phyloP scores from a whole-genome alignment of 257 asterid genomes.

The Solanum medicagineum region DNA sequence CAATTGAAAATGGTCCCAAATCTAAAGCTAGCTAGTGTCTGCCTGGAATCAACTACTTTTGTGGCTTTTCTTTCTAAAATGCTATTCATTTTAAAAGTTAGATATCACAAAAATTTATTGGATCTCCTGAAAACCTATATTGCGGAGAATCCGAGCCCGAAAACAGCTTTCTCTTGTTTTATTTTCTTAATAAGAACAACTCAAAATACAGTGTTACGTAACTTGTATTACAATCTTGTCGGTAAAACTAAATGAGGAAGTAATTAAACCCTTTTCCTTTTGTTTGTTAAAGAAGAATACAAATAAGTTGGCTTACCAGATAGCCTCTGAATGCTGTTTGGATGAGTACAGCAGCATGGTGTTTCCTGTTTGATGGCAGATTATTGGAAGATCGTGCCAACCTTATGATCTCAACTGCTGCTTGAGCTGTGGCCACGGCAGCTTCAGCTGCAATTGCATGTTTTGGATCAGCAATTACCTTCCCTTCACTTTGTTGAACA shows the following conservation, averaged over 20 bases:
- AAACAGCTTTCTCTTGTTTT: neutral
- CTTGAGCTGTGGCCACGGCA: slow-evolving; percentile 62
- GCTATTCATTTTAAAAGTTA: neutral
- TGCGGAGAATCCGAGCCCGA: neutral
- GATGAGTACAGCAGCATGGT: slow-evolving; percentile 55
- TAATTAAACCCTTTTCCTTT: neutral
- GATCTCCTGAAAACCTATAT: too few relatives aligned
- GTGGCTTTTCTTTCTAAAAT: neutral
- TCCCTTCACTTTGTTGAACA: slow-evolving; percentile 10
- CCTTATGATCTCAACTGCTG: slow-evolving; percentile 70
- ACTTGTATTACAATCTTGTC: neutral
- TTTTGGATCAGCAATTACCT: slow-evolving; percentile 31
- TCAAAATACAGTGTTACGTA: neutral
- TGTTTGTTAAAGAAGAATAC: neutral
- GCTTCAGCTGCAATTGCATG: slow-evolving; percentile 84
- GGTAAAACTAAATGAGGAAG: neutral
- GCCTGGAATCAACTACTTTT: neutral
- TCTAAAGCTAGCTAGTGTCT: neutral
- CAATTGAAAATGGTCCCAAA: neutral
- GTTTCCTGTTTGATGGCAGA: slow-evolving; percentile 19
- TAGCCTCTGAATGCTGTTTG: slow-evolving; percentile 84
- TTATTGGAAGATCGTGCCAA: slow-evolving; percentile 26
- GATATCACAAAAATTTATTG: neutral
- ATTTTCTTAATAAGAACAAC: neutral
- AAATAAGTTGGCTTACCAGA: slow-evolving; percentile 18